phyloP scores from a whole-genome alignment of 1,284 basidiomycete genomes.

The Tranzscheliella williamsii region DNA sequence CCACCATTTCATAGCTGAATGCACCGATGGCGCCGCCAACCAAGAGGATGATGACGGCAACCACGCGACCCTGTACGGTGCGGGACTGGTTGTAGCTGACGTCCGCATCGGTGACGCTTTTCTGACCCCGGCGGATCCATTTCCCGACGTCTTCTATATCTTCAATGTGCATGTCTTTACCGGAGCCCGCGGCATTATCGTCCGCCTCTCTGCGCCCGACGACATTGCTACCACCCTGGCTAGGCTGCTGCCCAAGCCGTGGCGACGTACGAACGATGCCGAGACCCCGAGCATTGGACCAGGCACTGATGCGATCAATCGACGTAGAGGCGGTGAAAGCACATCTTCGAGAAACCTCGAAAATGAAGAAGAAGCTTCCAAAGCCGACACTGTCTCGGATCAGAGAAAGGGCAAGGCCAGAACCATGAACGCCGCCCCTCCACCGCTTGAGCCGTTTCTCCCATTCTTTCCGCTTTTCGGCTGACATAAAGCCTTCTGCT shows the following conservation, averaged over 20 bases:
- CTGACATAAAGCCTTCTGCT: constrained; percentile 6
- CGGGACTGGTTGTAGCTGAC: constrained; percentile 50
- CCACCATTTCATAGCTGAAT: constrained; percentile 53
- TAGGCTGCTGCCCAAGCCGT: background rate
- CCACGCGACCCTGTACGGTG: constrained; percentile 47
- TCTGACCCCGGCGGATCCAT: constrained; percentile 28
- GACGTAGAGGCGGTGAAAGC: constrained; percentile 54
- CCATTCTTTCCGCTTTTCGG: constrained; percentile 52
- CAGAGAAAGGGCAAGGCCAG: constrained; percentile 57
- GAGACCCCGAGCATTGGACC: constrained; percentile 36
- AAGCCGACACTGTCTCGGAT: constrained; percentile 60
- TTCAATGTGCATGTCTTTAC: constrained; percentile 21
- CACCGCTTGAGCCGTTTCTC: constrained; percentile 42
- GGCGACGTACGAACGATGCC: constrained; percentile 10
- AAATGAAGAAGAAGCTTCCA: constrained; percentile 61
- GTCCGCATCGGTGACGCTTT: constrained; percentile 25
- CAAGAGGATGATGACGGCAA: constrained; percentile 49
- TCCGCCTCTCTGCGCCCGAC: constrained; percentile 12
- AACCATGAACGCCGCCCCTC: constrained; percentile 54
- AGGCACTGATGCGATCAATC: constrained; percentile 48
- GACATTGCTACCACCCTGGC: constrained; percentile 2
- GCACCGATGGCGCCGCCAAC: constrained; percentile 56
- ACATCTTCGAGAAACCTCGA: constrained; percentile 59
- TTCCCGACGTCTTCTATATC: constrained; percentile 2
- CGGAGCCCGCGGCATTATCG: background rate